Conservation (phyloP, 352 stramenopile species). For the Globisporangium barbulae region DNA sequence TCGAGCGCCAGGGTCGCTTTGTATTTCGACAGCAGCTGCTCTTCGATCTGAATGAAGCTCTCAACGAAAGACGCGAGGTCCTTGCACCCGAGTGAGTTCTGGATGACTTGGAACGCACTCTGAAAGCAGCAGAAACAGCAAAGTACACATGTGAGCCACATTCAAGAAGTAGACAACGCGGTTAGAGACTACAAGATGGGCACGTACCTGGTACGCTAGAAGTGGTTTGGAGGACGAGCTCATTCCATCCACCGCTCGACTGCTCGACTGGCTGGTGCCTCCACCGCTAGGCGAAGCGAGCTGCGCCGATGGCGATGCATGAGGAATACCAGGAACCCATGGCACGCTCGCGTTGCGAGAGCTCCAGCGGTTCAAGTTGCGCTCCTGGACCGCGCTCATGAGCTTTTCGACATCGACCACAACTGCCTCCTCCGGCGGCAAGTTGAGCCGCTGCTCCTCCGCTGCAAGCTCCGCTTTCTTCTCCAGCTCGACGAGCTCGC, state of each 20-base stretch:
- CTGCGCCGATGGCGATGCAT: neutral
- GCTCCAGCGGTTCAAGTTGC: slow-evolving; percentile 15
- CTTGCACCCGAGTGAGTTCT: slow-evolving; percentile 33
- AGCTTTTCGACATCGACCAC: slow-evolving; percentile 59
- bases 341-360: neutral
- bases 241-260: neutral
- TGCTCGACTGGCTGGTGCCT: neutral
- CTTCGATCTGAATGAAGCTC: slow-evolving; percentile 48
- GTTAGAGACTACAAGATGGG: neutral
- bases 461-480: slow-evolving; percentile 43
- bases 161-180: neutral
- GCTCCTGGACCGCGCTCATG: slow-evolving; percentile 54
- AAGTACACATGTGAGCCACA: neutral
- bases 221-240: neutral
- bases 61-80: slow-evolving; percentile 36
- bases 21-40: slow-evolving; percentile 68
- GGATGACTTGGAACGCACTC: slow-evolving; percentile 50
- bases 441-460: slow-evolving; percentile 49
- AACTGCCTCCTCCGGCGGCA: slow-evolving; percentile 62
- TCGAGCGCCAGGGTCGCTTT: slow-evolving; percentile 45
- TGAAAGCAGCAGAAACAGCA: slow-evolving; percentile 14
- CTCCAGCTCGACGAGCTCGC: slow-evolving; percentile 59
- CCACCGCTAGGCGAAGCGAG: neutral
- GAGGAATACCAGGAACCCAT: neutral
- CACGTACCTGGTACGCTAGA: slow-evolving; percentile 17